Conservation (phyloP, 1,284 basidiomycete genomes). For the Sutorius eximius region DNA sequence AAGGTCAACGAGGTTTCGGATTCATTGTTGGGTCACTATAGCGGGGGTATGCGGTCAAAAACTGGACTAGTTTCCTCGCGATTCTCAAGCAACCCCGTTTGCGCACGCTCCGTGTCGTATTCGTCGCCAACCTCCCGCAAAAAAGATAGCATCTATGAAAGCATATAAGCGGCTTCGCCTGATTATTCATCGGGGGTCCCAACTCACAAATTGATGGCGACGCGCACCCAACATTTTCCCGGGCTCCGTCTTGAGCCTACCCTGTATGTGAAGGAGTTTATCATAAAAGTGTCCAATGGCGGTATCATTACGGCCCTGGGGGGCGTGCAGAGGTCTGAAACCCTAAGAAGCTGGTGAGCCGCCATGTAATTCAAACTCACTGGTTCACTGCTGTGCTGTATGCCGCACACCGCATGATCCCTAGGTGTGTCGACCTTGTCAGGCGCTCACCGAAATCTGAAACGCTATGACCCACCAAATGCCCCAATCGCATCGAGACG, state of each 20-base stretch:
- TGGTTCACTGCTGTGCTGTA: conserved; percentile 70
- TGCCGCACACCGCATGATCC: conserved; percentile 84
- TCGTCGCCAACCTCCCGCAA: conserved; percentile 50
- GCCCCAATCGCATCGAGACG: conserved; percentile 90
- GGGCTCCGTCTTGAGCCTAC: conserved; percentile 73
- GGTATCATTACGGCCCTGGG: conserved; percentile 51
- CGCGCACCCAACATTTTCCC: conserved; percentile 71
- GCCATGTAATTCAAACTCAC: conserved; percentile 37
- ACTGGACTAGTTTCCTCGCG: not conserved
- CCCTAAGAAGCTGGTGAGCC: conserved; percentile 7
- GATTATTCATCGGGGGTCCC: not conserved
- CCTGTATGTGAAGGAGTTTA: conserved; percentile 76
- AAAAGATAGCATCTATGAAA: conserved; percentile 55
- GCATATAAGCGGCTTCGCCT: not conserved
- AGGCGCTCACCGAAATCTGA: not conserved
- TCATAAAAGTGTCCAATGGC: conserved; percentile 87
- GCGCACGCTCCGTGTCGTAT: conserved; percentile 27
- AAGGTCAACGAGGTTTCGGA: not conserved
- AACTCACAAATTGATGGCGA: conserved; percentile 70
- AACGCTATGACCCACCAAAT: conserved; percentile 57
- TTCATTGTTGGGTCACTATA: not conserved
- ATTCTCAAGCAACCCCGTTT: not conserved
- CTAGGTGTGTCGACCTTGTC: conserved; percentile 37
- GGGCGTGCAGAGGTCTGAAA: conserved; percentile 65
- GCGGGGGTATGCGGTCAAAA: not conserved